Percentiles rank a stretch among this genome's conserved stretches.
Conservation (phyloP, 179 eudicot species). For the Dionaea muscipula region DNA sequence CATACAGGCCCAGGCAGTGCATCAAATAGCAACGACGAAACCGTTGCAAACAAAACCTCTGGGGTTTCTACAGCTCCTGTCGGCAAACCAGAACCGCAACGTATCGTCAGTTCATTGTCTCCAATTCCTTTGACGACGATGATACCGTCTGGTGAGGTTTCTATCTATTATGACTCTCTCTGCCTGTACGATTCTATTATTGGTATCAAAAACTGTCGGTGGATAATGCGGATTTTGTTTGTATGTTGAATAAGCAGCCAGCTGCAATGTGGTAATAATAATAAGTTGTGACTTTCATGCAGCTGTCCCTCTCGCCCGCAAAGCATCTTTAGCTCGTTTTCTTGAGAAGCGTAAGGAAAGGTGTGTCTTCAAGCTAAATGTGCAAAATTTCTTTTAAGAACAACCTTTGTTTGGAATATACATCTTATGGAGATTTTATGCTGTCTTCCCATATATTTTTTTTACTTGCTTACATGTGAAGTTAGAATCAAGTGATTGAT, state of each 20-base stretch:
- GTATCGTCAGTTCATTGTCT: constrained; percentile 15
- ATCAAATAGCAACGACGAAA: constrained; percentile 18
- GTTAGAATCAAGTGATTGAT: no score
- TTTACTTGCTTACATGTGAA: no score
- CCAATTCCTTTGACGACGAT: constrained; percentile 25
- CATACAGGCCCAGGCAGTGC: constrained; percentile 22
- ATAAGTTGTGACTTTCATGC: constrained; percentile 10
- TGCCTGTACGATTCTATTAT: not conserved
- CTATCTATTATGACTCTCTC: not conserved
- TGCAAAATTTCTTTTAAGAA: not conserved
- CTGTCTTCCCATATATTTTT: not conserved
- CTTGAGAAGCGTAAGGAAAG: constrained; percentile 65
- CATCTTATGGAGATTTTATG: not conserved
- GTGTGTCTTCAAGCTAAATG: constrained; percentile 15
- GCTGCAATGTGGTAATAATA: not conserved
- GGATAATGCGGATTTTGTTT: no score
- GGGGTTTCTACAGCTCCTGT: constrained; percentile 10
- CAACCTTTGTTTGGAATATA: not conserved
- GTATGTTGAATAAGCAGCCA: no score
- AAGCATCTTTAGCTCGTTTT: constrained; percentile 57
- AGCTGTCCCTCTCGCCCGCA: constrained; percentile 56
- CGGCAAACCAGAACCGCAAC: constrained; percentile 16
- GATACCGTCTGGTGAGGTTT: constrained; percentile 32
- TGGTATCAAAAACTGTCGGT: no score
- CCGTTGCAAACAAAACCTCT: constrained; percentile 13